A percentile compares a stretch with the other conserved stretches of the same genome.
phyloP scores from a whole-genome alignment of 177 flowering plant genomes.

The Vitis hybrid region DNA sequence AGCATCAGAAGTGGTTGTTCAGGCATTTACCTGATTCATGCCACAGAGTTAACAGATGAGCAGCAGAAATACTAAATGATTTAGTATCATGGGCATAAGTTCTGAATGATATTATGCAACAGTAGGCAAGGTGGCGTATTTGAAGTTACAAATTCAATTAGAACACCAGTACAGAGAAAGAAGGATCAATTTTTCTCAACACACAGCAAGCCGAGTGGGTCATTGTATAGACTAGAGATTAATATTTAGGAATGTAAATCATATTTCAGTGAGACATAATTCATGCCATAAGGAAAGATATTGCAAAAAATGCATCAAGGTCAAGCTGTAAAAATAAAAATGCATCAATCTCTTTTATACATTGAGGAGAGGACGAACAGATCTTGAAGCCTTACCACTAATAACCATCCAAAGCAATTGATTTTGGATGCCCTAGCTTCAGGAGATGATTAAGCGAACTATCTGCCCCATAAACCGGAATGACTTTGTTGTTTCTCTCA shows the following conservation, averaged over 20 bases:
- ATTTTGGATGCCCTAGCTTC: conserved; percentile 4
- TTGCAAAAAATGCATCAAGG: too few relatives aligned
- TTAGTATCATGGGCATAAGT: too few relatives aligned
- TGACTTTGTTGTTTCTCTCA: conserved; percentile 76
- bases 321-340: not conserved
- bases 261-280: not conserved
- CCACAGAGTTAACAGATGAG: too few relatives aligned
- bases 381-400: not conserved
- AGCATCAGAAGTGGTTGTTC: too few relatives aligned
- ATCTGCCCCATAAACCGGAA: conserved; percentile 72
- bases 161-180: not conserved
- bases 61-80: too few relatives aligned
- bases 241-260: not conserved
- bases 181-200: not conserved
- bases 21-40: too few relatives aligned
- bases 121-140: too few relatives aligned
- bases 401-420: not conserved
- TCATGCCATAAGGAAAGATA: not conserved
- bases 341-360: not conserved
- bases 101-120: too few relatives aligned
- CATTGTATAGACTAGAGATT: not conserved
- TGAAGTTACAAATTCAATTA: too few relatives aligned
- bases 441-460: conserved; percentile 69
- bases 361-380: not conserved
- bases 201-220: not conserved